Evolutionary conservation across 1,284 basidiomycete genomes (phyloP).

Genomic region (Fomitopsis pinicola): DNA sequence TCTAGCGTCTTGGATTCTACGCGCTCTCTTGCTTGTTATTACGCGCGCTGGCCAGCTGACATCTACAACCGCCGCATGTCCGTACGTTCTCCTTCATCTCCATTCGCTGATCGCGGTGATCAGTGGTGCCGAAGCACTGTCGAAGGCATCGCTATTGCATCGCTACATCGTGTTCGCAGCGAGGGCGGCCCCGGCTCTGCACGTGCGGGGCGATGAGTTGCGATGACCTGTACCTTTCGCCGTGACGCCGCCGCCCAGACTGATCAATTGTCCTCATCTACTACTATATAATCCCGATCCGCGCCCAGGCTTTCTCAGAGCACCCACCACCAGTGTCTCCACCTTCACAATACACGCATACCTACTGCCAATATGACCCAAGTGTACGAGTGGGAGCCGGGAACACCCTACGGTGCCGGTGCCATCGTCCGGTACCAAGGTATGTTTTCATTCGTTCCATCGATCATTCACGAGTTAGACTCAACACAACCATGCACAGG

Average conservation of each 20-base stretch:
- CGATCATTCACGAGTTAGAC: not conserved
- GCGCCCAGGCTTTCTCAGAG: not conserved
- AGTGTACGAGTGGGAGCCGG: constrained; percentile 52
- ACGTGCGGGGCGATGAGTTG: not conserved
- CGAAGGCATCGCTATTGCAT: not conserved
- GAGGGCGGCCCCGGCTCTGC: not conserved
- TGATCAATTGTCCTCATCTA: not conserved
- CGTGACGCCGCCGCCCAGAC: not conserved
- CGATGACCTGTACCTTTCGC: not conserved
- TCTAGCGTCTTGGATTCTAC: not conserved
- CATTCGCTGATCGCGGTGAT: constrained; percentile 2
- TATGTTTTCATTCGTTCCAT: constrained; percentile 13
- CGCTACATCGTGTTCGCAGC: constrained; percentile 2
- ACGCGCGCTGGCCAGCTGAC: not conserved
- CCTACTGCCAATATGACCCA: not conserved
- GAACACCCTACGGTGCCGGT: constrained; percentile 52
- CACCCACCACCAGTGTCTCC: not conserved
- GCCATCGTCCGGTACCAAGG: constrained; percentile 59
- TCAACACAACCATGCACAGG: constrained; percentile 32
- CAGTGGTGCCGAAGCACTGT: not conserved
- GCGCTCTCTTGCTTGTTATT: not conserved
- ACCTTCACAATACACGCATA: not conserved
- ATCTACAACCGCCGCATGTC: not conserved
- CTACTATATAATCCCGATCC: not conserved
- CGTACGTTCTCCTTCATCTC: not conserved